phyloP scores from a whole-genome alignment of 2,329 filamentous ascomycete species.

The Epichloe scottii region DNA sequence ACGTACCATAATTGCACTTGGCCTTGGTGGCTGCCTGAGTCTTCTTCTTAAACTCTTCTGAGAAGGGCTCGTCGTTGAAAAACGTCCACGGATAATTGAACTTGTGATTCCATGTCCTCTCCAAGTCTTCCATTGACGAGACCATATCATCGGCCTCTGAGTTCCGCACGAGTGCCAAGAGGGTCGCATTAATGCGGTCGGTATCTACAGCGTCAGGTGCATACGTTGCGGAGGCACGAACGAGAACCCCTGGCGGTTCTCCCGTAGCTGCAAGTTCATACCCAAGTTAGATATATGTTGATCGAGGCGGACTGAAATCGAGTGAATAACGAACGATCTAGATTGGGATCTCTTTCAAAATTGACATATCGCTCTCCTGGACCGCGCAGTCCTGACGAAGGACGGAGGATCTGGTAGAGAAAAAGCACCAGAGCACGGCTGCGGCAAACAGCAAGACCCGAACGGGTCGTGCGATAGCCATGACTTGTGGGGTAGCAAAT shows the following conservation, averaged over 20 bases:
- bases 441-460: conserved; percentile 64
- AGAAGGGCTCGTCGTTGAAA: conserved; percentile 92
- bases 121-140: conserved; percentile 79
- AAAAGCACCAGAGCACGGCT: conserved; percentile 63
- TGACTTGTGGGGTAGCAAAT: conserved; percentile 22
- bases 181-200: conserved; percentile 82
- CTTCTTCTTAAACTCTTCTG: conserved; percentile 78
- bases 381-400: conserved; percentile 33
- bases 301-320: background rate
- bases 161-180: conserved; percentile 86
- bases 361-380: conserved; percentile 34
- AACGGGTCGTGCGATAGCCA: conserved; percentile 79
- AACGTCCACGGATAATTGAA: conserved; percentile 99
- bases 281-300: conserved; percentile 8
- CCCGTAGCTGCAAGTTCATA: conserved; percentile 50
- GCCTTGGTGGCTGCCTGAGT: conserved; percentile 79
- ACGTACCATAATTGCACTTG: conserved; percentile 67
- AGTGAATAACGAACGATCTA: conserved; percentile 56
- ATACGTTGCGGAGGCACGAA: conserved; percentile 65
- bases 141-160: conserved; percentile 76
- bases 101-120: conserved; percentile 93
- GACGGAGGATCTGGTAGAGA: conserved; percentile 60
- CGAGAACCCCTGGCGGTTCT: conserved; percentile 68
- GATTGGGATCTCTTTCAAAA: conserved; percentile 68
- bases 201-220: conserved; percentile 61